phyloP scores from a whole-genome alignment of 306 rosid genomes.

The Medicago lupulina region DNA sequence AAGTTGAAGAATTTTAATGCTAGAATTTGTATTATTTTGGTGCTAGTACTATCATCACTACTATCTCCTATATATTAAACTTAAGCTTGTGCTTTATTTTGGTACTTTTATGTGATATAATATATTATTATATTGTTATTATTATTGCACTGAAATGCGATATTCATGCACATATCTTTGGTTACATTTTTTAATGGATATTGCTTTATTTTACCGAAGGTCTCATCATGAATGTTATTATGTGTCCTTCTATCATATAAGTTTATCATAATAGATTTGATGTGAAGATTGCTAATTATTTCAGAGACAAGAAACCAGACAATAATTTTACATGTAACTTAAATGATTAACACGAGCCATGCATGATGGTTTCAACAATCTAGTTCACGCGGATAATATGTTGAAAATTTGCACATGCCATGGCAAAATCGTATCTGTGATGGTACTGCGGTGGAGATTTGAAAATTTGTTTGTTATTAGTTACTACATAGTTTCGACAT shows the following conservation, averaged over 20 bases:
- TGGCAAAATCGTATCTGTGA: background rate
- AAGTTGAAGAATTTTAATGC: background rate
- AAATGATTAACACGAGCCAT: background rate
- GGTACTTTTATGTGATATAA: background rate
- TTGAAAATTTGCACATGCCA: background rate
- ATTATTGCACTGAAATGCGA: background rate
- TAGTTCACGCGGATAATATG: background rate
- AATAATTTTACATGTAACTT: conserved; percentile 2
- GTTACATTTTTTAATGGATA: conserved; percentile 33
- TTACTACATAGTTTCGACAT: background rate
- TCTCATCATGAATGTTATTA: conserved; percentile 8
- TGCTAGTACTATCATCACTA: conserved; percentile 17
- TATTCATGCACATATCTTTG: background rate
- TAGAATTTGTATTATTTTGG: conserved; percentile 33
- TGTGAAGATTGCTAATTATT: conserved; percentile 19
- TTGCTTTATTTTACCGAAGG: conserved; percentile 1
- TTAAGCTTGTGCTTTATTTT: conserved; percentile 23
- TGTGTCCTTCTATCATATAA: background rate
- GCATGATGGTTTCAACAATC: conserved; percentile 17
- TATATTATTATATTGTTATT: background rate
- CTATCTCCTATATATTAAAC: conserved; percentile 23
- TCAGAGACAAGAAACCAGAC: background rate
- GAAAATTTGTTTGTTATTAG: background rate
- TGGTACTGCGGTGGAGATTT: background rate
- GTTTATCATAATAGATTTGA: conserved; percentile 1